Percentiles rank a stretch among this genome's conserved stretches.
Conservation (phyloP, 2,329 filamentous ascomycete species). For the Hansfordia pulvinata region DNA sequence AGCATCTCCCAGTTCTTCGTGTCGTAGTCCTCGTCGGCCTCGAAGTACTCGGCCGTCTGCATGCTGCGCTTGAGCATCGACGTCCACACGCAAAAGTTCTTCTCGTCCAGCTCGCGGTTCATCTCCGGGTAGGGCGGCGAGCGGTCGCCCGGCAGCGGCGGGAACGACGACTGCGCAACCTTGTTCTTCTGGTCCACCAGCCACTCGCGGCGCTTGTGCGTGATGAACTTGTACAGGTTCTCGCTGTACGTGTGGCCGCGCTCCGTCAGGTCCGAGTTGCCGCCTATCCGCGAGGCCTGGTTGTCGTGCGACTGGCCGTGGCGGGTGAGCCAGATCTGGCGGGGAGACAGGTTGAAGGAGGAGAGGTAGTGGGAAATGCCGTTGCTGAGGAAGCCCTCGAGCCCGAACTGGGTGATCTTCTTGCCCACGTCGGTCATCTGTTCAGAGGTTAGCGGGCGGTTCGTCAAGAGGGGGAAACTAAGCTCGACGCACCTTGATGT, state of each 20-base stretch:
- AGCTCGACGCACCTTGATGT: conserved; percentile 52
- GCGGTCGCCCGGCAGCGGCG: conserved; percentile 80
- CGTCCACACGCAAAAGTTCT: conserved; percentile 97
- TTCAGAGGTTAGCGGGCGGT: conserved; percentile 10
- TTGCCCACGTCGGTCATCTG: conserved; percentile 93
- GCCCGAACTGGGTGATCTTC: conserved; percentile 81
- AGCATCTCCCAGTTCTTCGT: conserved; percentile 97
- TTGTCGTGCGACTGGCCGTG: conserved; percentile 91
- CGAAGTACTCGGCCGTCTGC: conserved; percentile 79
- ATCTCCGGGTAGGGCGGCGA: conserved; percentile 91
- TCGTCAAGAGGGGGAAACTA: neutral
- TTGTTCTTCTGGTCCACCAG: conserved; percentile 70
- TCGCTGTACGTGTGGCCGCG: conserved; percentile 69
- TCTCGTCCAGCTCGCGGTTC: conserved; percentile 54
- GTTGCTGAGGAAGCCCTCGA: conserved; percentile 82
- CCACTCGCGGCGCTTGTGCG: conserved; percentile 68
- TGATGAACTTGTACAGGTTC: conserved; percentile 74
- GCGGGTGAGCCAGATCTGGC: conserved; percentile 96
- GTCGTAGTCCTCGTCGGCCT: conserved; percentile 84
- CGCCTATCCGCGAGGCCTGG: conserved; percentile 74
- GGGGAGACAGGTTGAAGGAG: conserved; percentile 89
- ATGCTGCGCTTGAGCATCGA: conserved; percentile 89
- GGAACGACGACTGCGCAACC: conserved; percentile 64
- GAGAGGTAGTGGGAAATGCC: conserved; percentile 90
- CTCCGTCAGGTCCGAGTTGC: conserved; percentile 68